phyloP scores from a whole-genome alignment of 2,329 filamentous ascomycete species.

The Neonectria neomacrospora region DNA sequence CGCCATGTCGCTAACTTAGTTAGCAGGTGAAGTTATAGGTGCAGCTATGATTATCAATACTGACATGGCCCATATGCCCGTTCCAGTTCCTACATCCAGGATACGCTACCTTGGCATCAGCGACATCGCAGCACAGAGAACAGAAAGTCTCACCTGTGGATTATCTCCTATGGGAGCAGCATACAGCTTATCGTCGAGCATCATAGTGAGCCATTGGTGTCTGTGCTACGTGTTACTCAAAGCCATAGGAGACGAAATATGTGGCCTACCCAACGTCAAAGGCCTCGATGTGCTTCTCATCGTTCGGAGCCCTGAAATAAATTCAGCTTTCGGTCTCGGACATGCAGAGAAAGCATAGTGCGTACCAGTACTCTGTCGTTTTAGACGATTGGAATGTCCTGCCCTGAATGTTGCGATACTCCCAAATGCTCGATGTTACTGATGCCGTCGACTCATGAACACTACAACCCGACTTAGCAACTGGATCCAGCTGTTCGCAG shows the following conservation, averaged over 20 bases:
- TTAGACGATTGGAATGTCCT: slow-evolving; percentile 8
- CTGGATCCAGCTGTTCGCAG: no score
- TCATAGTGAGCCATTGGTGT: neutral
- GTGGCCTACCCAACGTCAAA: neutral
- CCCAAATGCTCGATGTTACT: neutral
- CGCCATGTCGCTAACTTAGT: slow-evolving; percentile 5
- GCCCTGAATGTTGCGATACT: slow-evolving; percentile 3
- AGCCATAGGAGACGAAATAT: neutral
- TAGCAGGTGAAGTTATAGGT: neutral
- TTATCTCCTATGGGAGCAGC: neutral
- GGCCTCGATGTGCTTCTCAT: slow-evolving; percentile 9
- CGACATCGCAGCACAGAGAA: neutral
- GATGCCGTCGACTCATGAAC: slow-evolving; percentile 11
- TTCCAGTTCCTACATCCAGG: slow-evolving; percentile 17
- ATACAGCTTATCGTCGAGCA: neutral
- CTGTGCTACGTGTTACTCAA: neutral
- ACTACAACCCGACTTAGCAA: neutral
- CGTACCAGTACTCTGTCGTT: slow-evolving; percentile 1
- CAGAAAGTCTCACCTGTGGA: neutral
- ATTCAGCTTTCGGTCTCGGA: neutral
- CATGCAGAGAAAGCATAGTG: neutral
- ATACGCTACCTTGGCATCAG: neutral
- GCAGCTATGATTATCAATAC: neutral
- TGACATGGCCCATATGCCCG: slow-evolving; percentile 17
- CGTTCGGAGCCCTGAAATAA: neutral